Conservation (phyloP, 2,329 filamentous ascomycete genomes). For the Epichloe sp. region DNA sequence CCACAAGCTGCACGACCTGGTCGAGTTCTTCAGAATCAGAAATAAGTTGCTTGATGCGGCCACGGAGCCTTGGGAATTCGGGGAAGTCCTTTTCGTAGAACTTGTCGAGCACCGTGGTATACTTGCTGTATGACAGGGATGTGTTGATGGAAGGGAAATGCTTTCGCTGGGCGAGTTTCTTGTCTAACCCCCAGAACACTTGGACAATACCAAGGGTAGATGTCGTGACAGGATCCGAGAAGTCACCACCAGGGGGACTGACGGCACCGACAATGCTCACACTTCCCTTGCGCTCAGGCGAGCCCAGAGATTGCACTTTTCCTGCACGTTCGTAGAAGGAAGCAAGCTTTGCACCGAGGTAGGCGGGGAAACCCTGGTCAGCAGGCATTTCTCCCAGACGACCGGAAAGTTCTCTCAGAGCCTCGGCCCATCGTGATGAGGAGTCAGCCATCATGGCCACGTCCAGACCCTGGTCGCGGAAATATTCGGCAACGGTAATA, state of each 20-base stretch:
- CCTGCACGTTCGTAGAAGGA: slow-evolving; percentile 99
- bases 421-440: slow-evolving; percentile 95
- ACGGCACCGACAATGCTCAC: slow-evolving; percentile 97
- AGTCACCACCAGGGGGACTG: slow-evolving; percentile 95
- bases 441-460: slow-evolving; percentile 99
- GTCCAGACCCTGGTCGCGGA: slow-evolving; percentile 90
- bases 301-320: slow-evolving; percentile 72
- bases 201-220: slow-evolving; percentile 94
- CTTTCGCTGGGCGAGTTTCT: slow-evolving; percentile 97
- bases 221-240: slow-evolving; percentile 93
- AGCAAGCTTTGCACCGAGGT: slow-evolving; percentile 89
- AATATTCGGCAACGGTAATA: slow-evolving; percentile 91
- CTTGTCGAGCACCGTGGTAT: slow-evolving; percentile 75
- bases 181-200: slow-evolving; percentile 99
- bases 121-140: slow-evolving; percentile 89
- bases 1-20: slow-evolving; percentile 95
- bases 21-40: slow-evolving; percentile 94
- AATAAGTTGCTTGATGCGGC: slow-evolving; percentile 86
- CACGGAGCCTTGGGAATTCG: slow-evolving; percentile 84
- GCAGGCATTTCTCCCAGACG: slow-evolving; percentile 99
- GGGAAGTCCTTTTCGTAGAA: slow-evolving; percentile 91
- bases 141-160: slow-evolving; percentile 99
- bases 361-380: slow-evolving; percentile 98
- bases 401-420: slow-evolving; percentile 95
- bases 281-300: slow-evolving; percentile 77